Conservation (phyloP, 176 grass and related monocot species). For the Thalia dealbata region DNA sequence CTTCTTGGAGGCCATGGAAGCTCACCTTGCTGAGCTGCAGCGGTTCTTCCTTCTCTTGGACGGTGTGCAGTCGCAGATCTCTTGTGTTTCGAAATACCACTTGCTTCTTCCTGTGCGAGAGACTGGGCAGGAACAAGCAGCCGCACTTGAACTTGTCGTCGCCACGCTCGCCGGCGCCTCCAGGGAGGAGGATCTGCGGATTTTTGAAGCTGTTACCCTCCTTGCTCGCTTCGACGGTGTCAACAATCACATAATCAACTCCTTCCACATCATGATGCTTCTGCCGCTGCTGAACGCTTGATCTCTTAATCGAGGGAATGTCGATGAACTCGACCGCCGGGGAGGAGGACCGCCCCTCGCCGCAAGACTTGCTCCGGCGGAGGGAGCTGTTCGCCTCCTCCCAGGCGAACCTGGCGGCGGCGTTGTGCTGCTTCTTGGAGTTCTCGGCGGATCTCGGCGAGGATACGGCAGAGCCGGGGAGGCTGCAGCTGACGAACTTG, state of each 20-base stretch:
- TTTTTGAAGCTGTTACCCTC: not conserved
- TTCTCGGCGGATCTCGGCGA: slow-evolving; percentile 18
- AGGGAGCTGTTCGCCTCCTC: not conserved
- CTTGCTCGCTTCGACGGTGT: not conserved
- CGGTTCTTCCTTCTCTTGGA: not conserved
- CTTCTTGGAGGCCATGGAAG: not conserved
- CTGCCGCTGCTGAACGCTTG: not conserved
- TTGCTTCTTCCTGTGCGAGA: slow-evolving; percentile 35
- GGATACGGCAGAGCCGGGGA: slow-evolving; percentile 41
- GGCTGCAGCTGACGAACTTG: slow-evolving; percentile 57
- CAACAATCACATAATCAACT: not conserved
- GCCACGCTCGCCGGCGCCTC: not conserved
- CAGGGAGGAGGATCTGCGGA: not conserved
- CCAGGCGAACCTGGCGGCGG: slow-evolving; percentile 29
- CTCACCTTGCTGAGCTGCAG: not conserved
- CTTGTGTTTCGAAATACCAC: not conserved
- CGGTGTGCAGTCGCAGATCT: too few relatives aligned
- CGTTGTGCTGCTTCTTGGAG: slow-evolving; percentile 20
- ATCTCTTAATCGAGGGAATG: not conserved
- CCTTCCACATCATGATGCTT: not conserved
- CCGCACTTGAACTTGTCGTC: slow-evolving; percentile 42
- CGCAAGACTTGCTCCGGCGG: slow-evolving; percentile 45
- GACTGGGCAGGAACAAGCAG: slow-evolving; percentile 43
- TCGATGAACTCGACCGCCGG: slow-evolving; percentile 18
- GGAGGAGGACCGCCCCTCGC: slow-evolving; percentile 42